Conservation (phyloP, 2,329 filamentous ascomycete species). For the Aureobasidium sp. region DNA sequence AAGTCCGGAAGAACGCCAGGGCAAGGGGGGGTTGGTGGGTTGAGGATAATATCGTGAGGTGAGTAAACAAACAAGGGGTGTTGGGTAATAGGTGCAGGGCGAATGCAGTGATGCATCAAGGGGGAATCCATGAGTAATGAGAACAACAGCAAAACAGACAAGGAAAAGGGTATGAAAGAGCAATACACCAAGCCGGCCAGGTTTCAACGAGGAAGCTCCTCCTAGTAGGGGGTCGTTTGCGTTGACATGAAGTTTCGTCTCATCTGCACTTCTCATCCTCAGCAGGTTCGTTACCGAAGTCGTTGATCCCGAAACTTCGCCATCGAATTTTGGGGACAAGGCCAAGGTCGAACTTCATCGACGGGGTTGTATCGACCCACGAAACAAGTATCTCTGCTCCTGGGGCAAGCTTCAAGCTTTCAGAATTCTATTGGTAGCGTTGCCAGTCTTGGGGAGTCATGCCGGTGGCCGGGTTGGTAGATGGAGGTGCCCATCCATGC, state of each 20-base stretch:
- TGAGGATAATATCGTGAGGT: background rate
- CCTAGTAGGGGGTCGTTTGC: too few relatives aligned
- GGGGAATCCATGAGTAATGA: background rate
- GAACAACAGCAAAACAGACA: background rate
- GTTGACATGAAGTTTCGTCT: too few relatives aligned
- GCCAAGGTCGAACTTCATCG: too few relatives aligned
- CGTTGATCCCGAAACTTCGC: too few relatives aligned
- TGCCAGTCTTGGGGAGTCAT: slow-evolving; percentile 34
- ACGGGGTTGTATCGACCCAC: background rate
- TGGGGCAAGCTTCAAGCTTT: background rate
- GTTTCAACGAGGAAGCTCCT: background rate
- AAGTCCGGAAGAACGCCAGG: background rate
- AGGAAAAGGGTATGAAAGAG: background rate
- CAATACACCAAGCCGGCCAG: background rate
- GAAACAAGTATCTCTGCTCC: background rate
- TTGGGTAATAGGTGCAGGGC: background rate
- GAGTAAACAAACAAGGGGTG: background rate
- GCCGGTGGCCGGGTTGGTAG: slow-evolving; percentile 21
- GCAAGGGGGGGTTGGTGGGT: background rate
- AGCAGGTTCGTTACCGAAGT: too few relatives aligned
- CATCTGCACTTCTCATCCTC: too few relatives aligned
- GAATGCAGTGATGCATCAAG: slow-evolving; percentile 9
- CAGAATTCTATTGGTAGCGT: slow-evolving; percentile 7
- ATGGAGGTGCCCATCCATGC: slow-evolving; percentile 42
- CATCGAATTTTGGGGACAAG: too few relatives aligned